Evolutionary conservation across 148 eudicot genomes (phyloP).

Genomic region (Chenopodium formosanum): DNA sequence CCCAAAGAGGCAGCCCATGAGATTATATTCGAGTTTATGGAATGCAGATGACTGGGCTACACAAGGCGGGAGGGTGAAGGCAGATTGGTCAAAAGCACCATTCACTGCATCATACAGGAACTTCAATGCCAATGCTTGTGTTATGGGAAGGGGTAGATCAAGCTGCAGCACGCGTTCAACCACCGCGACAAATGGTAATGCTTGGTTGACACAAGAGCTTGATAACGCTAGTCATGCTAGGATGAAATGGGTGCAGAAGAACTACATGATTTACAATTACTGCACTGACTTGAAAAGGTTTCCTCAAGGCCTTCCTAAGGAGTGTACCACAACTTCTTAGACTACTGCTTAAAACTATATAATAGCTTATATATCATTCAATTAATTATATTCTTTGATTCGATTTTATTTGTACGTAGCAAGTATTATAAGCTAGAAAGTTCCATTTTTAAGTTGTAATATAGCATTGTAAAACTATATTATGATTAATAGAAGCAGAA

Average conservation of each 20-base stretch:
- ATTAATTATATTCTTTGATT: slow-evolving; percentile 1
- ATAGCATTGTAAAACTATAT: no score
- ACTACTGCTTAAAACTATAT: neutral
- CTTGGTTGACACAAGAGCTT: slow-evolving; percentile 36
- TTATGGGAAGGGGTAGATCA: slow-evolving; percentile 24
- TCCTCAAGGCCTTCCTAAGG: slow-evolving; percentile 41
- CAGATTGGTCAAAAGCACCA: slow-evolving; percentile 47
- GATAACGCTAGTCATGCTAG: slow-evolving; percentile 22
- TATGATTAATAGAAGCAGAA: no score
- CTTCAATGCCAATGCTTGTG: slow-evolving; percentile 34
- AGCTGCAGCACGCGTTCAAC: slow-evolving; percentile 19
- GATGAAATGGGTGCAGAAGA: slow-evolving; percentile 37
- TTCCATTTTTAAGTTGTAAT: no score
- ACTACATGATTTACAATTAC: slow-evolving; percentile 43
- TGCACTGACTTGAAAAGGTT: slow-evolving; percentile 37
- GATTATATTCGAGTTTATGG: slow-evolving; percentile 35
- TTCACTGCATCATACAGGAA: slow-evolving; percentile 38
- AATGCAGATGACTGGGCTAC: slow-evolving; percentile 38
- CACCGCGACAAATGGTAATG: neutral
- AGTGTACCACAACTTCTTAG: slow-evolving; percentile 24
- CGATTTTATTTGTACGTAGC: neutral
- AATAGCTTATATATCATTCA: neutral
- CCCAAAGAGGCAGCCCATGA: slow-evolving; percentile 34
- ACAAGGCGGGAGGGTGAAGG: slow-evolving; percentile 38
- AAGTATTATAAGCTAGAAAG: no score